These are phyloP conservation scores for Cadophora sp. DNA, from an alignment of 2,329 filamentous ascomycete genomes.

Conservation along the genomic window DNA sequence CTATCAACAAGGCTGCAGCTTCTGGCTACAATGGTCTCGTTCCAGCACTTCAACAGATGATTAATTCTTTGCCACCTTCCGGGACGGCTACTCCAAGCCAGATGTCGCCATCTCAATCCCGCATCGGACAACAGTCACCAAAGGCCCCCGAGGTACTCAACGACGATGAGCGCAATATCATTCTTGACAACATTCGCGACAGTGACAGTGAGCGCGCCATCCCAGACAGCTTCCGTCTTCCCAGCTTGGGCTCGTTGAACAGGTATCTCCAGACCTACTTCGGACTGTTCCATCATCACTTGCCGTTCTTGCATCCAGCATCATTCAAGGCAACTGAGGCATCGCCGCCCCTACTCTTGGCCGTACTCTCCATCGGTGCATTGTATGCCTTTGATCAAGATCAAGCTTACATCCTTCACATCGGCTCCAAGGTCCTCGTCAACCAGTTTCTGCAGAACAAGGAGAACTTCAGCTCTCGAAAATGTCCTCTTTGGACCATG, in stretches of 20 bases:
- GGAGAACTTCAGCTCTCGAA: slow-evolving; percentile 97
- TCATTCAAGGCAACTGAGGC: slow-evolving; percentile 84
- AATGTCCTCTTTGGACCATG: slow-evolving; percentile 98
- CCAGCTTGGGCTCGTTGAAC: slow-evolving; percentile 81
- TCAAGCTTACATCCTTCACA: slow-evolving; percentile 95
- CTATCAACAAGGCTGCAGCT: slow-evolving; percentile 66
- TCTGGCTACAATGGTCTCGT: slow-evolving; percentile 64
- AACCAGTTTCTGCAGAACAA: slow-evolving; percentile 98
- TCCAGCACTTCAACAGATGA: slow-evolving; percentile 73
- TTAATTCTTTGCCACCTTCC: slow-evolving; percentile 73
- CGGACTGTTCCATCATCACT: slow-evolving; percentile 93
- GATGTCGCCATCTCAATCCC: slow-evolving; percentile 73
- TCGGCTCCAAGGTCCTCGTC: slow-evolving; percentile 95
- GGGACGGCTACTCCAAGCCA: slow-evolving; percentile 74
- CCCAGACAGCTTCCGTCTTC: slow-evolving; percentile 88
- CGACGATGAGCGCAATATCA: slow-evolving; percentile 84
- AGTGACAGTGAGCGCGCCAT: slow-evolving; percentile 83
- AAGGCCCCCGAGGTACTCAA: slow-evolving; percentile 80
- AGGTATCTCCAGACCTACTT: slow-evolving; percentile 96
- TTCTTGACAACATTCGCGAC: slow-evolving; percentile 84
- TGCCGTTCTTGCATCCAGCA: slow-evolving; percentile 92
- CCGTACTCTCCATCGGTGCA: slow-evolving; percentile 92
- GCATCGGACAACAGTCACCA: slow-evolving; percentile 71
- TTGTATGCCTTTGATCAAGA: slow-evolving; percentile 97
- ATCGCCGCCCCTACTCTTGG: slow-evolving; percentile 83